Percentiles rank a stretch among this genome's conserved stretches.
These are phyloP conservation scores for Xylariaceae sp. DNA, from an alignment of 2,329 filamentous ascomycete genomes.

Conservation along the genomic window DNA sequence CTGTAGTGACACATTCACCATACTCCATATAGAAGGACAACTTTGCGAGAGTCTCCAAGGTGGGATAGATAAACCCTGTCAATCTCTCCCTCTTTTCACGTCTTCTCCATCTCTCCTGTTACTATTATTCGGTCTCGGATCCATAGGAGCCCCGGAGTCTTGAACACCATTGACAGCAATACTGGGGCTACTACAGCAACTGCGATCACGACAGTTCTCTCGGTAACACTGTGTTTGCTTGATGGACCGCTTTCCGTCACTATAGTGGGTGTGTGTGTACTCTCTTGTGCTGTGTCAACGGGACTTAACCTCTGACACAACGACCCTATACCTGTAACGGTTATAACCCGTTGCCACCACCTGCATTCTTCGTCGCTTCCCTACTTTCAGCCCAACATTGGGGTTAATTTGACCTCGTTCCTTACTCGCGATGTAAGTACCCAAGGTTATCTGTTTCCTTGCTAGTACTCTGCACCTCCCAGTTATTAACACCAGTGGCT, in stretches of 20 bases:
- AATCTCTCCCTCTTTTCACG: background rate
- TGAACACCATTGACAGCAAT: background rate
- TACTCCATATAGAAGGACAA: background rate
- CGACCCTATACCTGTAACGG: background rate
- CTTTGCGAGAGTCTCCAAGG: too few relatives aligned
- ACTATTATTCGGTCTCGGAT: too few relatives aligned
- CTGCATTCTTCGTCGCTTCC: background rate
- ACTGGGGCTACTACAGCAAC: background rate
- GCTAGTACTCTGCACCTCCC: too few relatives aligned
- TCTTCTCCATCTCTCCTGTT: background rate
- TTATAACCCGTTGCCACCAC: background rate
- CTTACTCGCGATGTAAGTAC: background rate
- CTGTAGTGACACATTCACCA: conserved; percentile 3
- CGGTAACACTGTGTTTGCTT: conserved; percentile 9
- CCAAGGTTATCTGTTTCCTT: too few relatives aligned
- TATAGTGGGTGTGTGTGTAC: background rate
- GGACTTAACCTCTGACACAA: background rate
- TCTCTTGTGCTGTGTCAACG: background rate
- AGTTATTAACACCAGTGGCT: too few relatives aligned
- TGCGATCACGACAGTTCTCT: background rate
- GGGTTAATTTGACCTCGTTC: background rate
- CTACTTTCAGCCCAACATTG: background rate
- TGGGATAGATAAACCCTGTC: background rate
- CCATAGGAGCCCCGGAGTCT: too few relatives aligned
- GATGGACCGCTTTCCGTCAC: background rate